Percentiles rank a stretch among this genome's conserved stretches.
phyloP scores from a whole-genome alignment of 116 monocot genomes.

The Thalassia testudinum region DNA sequence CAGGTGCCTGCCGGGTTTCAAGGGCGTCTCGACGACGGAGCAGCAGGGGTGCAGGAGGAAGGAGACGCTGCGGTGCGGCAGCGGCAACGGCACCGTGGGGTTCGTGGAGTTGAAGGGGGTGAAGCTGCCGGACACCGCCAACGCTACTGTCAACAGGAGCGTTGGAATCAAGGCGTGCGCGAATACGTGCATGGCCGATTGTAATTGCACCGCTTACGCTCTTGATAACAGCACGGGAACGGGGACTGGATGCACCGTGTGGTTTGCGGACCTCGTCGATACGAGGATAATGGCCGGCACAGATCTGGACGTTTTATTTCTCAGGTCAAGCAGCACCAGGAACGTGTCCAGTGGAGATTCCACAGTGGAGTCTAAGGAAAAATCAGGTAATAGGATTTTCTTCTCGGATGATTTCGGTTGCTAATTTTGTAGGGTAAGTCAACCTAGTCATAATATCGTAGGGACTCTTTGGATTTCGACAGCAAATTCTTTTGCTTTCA shows the following conservation, averaged over 20 bases:
- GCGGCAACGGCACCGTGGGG: not conserved
- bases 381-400: too few relatives aligned
- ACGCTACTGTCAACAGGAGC: not conserved
- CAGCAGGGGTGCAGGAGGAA: not conserved
- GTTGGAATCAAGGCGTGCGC: not conserved
- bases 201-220: not conserved
- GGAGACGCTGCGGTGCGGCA: not conserved
- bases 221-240: not conserved
- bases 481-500: too few relatives aligned
- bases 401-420: too few relatives aligned
- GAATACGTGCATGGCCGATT: not conserved
- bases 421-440: too few relatives aligned
- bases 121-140: not conserved
- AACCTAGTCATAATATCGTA: too few relatives aligned
- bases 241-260: not conserved
- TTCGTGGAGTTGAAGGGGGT: not conserved
- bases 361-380: too few relatives aligned
- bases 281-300: not conserved
- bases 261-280: not conserved
- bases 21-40: not conserved
- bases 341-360: too few relatives aligned
- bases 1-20: not conserved
- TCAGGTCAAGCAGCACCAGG: too few relatives aligned
- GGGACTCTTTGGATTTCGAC: too few relatives aligned
- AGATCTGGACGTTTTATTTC: not conserved